These are phyloP conservation scores for Fusarium coicis DNA, from an alignment of 2,329 filamentous ascomycete genomes.

Conservation along the genomic window DNA sequence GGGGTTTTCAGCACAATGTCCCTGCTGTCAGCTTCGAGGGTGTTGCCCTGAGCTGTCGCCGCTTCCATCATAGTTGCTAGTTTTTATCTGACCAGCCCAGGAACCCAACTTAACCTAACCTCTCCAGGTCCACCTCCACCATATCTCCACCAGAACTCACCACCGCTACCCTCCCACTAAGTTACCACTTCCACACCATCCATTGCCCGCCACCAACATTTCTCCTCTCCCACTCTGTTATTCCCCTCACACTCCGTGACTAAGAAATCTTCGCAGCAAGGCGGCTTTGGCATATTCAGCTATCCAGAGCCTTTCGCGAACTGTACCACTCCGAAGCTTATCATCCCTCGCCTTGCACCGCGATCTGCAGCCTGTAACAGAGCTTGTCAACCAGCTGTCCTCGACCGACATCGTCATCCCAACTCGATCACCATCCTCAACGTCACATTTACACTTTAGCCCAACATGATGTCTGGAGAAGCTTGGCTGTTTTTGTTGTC, in stretches of 20 bases:
- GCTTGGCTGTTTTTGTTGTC: slow-evolving; percentile 98
- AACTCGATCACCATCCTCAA: slow-evolving; percentile 15
- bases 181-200: slow-evolving; percentile 39
- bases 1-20: not conserved
- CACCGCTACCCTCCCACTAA: slow-evolving; percentile 32
- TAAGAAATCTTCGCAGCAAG: slow-evolving; percentile 21
- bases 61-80: slow-evolving; percentile 44
- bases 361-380: slow-evolving; percentile 40
- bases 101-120: slow-evolving; percentile 16
- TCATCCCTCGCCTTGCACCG: slow-evolving; percentile 28
- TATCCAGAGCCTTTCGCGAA: slow-evolving; percentile 2
- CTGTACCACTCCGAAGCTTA: slow-evolving; percentile 18
- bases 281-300: slow-evolving; percentile 16
- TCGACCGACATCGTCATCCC: slow-evolving; percentile 32
- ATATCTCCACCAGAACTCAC: slow-evolving; percentile 41
- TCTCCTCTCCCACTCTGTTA: slow-evolving; percentile 35
- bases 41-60: slow-evolving; percentile 29
- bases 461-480: slow-evolving; percentile 85
- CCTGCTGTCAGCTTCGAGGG: slow-evolving; percentile 10
- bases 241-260: slow-evolving; percentile 21
- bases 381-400: slow-evolving; percentile 45
- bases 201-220: slow-evolving; percentile 41
- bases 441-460: slow-evolving; percentile 31
- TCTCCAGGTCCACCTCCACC: slow-evolving; percentile 40
- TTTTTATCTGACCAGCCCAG: slow-evolving; percentile 9